A percentile compares a stretch with the other conserved stretches of the same genome.
These are phyloP conservation scores for Pichia pseudocactophila DNA, from an alignment of 805 yeast species.

Conservation along the genomic window DNA sequence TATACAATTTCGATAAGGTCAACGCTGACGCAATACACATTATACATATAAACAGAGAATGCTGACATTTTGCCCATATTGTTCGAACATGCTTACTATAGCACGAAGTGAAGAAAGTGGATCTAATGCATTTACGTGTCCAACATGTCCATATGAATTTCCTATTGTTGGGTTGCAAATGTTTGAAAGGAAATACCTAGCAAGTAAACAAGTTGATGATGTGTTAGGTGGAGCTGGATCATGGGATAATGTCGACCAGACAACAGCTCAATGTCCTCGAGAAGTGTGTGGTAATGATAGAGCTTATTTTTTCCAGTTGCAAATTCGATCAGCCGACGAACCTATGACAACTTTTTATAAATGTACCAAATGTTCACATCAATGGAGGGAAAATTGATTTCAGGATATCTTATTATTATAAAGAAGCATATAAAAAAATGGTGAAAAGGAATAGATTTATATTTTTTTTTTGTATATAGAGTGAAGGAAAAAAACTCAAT, in stretches of 20 bases:
- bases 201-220: constrained; percentile 89
- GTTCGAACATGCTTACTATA: constrained; percentile 82
- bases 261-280: constrained; percentile 84
- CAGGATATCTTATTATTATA: no score
- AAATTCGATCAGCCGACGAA: constrained; percentile 96
- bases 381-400: constrained; percentile 97
- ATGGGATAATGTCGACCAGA: constrained; percentile 98
- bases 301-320: constrained; percentile 95
- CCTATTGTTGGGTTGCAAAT: constrained; percentile 77
- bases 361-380: constrained; percentile 86
- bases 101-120: constrained; percentile 45
- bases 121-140: constrained; percentile 69
- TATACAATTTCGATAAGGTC: no score
- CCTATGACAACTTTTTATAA: constrained; percentile 98
- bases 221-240: constrained; percentile 95
- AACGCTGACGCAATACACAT: background rate
- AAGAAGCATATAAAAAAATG: no score
- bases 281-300: constrained; percentile 79
- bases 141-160: constrained; percentile 93
- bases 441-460: no score
- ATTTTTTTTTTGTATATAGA: no score
- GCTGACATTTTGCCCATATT: constrained; percentile 93
- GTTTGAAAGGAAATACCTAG: constrained; percentile 74
- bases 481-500: background rate
- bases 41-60: constrained; percentile 28